Percentiles rank a stretch among this genome's conserved stretches.
These are phyloP conservation scores for Monilinia fructigena DNA, from an alignment of 2,329 filamentous ascomycete genomes.

Conservation along the genomic window DNA sequence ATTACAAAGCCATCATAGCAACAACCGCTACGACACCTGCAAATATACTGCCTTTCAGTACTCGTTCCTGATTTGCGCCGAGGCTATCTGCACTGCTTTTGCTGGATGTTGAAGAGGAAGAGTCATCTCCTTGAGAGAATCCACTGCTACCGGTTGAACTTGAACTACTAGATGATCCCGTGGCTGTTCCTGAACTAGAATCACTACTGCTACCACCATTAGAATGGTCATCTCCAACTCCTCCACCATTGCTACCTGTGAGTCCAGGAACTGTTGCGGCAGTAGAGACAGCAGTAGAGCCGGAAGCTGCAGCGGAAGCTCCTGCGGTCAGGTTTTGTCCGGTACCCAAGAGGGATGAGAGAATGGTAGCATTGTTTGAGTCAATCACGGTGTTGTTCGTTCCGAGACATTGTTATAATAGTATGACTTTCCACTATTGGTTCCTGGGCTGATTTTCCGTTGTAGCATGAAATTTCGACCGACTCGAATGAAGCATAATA, in stretches of 20 bases:
- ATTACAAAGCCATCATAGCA: conserved; percentile 39
- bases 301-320: conserved; percentile 43
- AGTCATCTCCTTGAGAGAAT: conserved; percentile 39
- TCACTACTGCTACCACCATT: background rate
- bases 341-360: conserved; percentile 78
- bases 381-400: conserved; percentile 78
- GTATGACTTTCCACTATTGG: conserved; percentile 70
- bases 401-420: conserved; percentile 61
- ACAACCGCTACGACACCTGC: conserved; percentile 38
- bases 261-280: conserved; percentile 54
- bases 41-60: conserved; percentile 37
- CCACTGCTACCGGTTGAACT: conserved; percentile 31
- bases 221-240: conserved; percentile 8
- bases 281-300: conserved; percentile 36
- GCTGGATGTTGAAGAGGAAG: conserved; percentile 20
- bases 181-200: conserved; percentile 25
- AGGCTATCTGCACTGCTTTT: conserved; percentile 32
- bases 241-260: conserved; percentile 45
- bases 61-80: conserved; percentile 31
- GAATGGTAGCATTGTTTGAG: conserved; percentile 69
- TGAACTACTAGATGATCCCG: conserved; percentile 28
- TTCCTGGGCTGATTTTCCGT: conserved; percentile 60
- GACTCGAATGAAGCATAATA: conserved; percentile 80
- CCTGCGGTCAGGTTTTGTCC: conserved; percentile 68
- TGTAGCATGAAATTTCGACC: conserved; percentile 83